Percentiles rank a stretch among this genome's conserved stretches.
Evolutionary conservation across 1,284 basidiomycete genomes (phyloP).

Genomic region (Puccinia hordei): DNA sequence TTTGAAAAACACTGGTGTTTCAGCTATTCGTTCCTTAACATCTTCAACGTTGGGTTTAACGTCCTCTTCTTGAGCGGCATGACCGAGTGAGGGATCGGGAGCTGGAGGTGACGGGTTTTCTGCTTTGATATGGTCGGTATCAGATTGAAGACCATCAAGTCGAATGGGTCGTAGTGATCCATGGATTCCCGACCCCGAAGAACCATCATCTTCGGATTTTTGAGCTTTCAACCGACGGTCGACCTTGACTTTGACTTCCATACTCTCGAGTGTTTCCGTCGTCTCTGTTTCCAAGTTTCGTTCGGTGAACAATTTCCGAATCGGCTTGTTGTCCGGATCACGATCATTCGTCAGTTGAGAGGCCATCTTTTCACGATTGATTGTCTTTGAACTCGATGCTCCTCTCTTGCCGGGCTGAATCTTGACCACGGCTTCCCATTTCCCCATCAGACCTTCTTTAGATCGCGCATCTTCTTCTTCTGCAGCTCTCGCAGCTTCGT

Average conservation of each 20-base stretch:
- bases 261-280: background rate
- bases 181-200: background rate
- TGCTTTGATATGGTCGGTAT: background rate
- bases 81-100: background rate
- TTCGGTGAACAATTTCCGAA: slow-evolving; percentile 37
- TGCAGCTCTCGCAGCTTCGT: slow-evolving; percentile 59
- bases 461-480: slow-evolving; percentile 66
- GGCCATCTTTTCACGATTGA: background rate
- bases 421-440: slow-evolving; percentile 73
- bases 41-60: slow-evolving; percentile 14
- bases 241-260: slow-evolving; percentile 43
- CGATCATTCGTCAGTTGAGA: slow-evolving; percentile 1
- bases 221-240: background rate
- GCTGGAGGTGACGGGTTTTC: background rate
- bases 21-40: background rate
- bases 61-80: background rate
- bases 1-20: slow-evolving; percentile 19
- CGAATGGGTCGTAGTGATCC: slow-evolving; percentile 29
- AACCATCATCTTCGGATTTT: background rate
- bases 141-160: slow-evolving; percentile 1
- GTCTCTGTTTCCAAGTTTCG: background rate
- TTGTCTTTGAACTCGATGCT: background rate
- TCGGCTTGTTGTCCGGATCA: slow-evolving; percentile 22
- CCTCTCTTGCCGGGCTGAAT: background rate
- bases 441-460: slow-evolving; percentile 73